Conservation (phyloP, 2,329 filamentous ascomycete genomes). For the Septoria linicola region DNA sequence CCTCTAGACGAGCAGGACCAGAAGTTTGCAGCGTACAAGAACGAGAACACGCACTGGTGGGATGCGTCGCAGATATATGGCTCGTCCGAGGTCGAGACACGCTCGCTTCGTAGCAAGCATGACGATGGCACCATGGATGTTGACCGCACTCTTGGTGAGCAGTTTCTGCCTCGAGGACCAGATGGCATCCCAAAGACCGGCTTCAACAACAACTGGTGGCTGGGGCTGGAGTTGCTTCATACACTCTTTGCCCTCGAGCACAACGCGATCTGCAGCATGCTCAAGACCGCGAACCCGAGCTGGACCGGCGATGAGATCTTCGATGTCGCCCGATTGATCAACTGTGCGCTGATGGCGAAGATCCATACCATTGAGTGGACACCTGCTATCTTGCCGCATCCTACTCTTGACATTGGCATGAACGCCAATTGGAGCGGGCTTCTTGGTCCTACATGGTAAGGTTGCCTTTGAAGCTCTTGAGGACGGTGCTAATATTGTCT, state of each 20-base stretch:
- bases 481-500: too few relatives aligned
- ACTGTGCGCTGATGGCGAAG: constrained; percentile 51
- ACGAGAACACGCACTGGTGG: constrained; percentile 49
- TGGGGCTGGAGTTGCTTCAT: constrained; percentile 49
- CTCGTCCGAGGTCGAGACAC: constrained; percentile 42
- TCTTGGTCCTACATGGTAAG: too few relatives aligned
- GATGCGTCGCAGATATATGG: constrained; percentile 51
- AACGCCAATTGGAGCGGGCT: constrained; percentile 49
- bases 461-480: too few relatives aligned
- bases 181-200: constrained; percentile 44
- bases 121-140: constrained; percentile 45
- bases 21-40: constrained; percentile 45
- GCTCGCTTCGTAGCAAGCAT: constrained; percentile 37
- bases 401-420: constrained; percentile 47
- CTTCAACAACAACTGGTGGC: constrained; percentile 50
- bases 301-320: constrained; percentile 46
- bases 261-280: constrained; percentile 46
- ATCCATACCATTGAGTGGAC: constrained; percentile 54
- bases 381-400: constrained; percentile 49
- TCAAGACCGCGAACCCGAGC: constrained; percentile 40
- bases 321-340: constrained; percentile 48
- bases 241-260: constrained; percentile 51
- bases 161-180: constrained; percentile 44
- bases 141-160: constrained; percentile 36
- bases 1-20: constrained; percentile 40